Percentiles rank a stretch among this genome's conserved stretches.
These are phyloP conservation scores for Ceratocystis papillata DNA, from an alignment of 2,329 filamentous ascomycete genomes.

Conservation along the genomic window DNA sequence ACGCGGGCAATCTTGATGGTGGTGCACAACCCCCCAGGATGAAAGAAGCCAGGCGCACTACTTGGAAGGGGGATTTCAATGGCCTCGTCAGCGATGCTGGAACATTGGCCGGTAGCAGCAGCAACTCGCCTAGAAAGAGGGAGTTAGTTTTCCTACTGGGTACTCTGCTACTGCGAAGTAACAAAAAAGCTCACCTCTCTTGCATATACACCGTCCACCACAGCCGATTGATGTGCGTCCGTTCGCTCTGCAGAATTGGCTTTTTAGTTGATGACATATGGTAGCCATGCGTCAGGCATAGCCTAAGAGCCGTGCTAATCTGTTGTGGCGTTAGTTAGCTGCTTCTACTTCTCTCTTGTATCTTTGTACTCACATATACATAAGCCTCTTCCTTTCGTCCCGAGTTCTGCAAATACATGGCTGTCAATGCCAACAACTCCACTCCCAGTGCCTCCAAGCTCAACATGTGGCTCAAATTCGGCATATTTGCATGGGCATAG, in stretches of 20 bases:
- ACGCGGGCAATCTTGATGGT: conserved; percentile 29
- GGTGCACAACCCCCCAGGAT: conserved; percentile 29
- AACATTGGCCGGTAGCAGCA: conserved; percentile 23
- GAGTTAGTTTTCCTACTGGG: conserved; percentile 6
- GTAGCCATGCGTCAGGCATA: conserved; percentile 29
- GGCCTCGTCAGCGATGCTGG: conserved; percentile 21
- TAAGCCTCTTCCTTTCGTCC: conserved; percentile 25
- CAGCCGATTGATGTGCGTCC: conserved; percentile 28
- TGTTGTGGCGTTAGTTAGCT: not conserved
- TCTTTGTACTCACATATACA: conserved; percentile 22
- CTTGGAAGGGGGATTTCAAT: conserved; percentile 23
- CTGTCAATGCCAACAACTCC: conserved; percentile 28
- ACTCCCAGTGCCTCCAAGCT: conserved; percentile 29
- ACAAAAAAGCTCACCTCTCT: conserved; percentile 27
- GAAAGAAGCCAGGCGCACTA: conserved; percentile 29
- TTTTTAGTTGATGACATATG: conserved; percentile 26
- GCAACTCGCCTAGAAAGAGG: conserved; percentile 18
- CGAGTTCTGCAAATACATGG: conserved; percentile 24
- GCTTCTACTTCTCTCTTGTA: not conserved
- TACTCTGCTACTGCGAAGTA: not conserved
- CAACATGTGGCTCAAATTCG: conserved; percentile 28
- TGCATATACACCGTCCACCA: conserved; percentile 31
- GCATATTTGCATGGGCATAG: conserved; percentile 28
- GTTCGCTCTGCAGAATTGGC: conserved; percentile 24
- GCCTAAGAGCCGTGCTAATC: conserved; percentile 29